These are phyloP conservation scores for Hebeloma cylindrosporum DNA, from an alignment of 768 basidiomycete species.

Conservation along the genomic window DNA sequence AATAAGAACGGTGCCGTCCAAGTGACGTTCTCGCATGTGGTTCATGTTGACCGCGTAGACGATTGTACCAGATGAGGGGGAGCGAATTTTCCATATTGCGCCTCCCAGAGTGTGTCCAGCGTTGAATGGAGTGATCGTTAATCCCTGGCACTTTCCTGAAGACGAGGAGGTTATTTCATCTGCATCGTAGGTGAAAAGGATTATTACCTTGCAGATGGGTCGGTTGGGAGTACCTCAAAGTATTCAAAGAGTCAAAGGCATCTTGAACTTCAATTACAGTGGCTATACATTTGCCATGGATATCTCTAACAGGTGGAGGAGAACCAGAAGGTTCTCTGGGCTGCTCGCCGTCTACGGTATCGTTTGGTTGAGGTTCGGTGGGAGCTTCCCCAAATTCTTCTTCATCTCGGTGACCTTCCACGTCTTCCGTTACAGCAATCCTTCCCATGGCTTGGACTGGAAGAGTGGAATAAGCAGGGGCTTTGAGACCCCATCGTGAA, in stretches of 20 bases:
- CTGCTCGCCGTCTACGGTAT: constrained; percentile 24
- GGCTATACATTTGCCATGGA: constrained; percentile 61
- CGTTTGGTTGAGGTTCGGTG: constrained; percentile 25
- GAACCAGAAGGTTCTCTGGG: constrained; percentile 27
- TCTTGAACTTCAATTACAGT: constrained; percentile 86
- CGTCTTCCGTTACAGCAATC: constrained; percentile 87
- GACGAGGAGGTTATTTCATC: not conserved
- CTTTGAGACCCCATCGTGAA: constrained; percentile 82
- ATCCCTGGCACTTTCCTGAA: constrained; percentile 84
- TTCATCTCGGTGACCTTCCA: constrained; percentile 77
- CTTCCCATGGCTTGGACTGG: constrained; percentile 96
- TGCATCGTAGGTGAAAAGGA: not conserved
- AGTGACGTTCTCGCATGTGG: constrained; percentile 93
- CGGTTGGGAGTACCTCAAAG: constrained; percentile 93
- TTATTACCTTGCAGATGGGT: constrained; percentile 84
- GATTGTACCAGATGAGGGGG: constrained; percentile 93
- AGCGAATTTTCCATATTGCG: constrained; percentile 98
- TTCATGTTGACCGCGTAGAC: constrained; percentile 95
- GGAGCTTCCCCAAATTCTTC: constrained; percentile 58
- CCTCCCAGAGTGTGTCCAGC: constrained; percentile 96
- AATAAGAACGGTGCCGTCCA: constrained; percentile 90
- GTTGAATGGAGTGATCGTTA: constrained; percentile 93
- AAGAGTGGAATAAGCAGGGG: constrained; percentile 91
- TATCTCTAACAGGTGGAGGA: constrained; percentile 27
- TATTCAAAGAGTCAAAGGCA: constrained; percentile 89